Evolutionary conservation across 2,329 filamentous ascomycete species (phyloP), one percentile per base, ranked within the genome.

Genomic region (Epicoccum sorghinum): DNA sequence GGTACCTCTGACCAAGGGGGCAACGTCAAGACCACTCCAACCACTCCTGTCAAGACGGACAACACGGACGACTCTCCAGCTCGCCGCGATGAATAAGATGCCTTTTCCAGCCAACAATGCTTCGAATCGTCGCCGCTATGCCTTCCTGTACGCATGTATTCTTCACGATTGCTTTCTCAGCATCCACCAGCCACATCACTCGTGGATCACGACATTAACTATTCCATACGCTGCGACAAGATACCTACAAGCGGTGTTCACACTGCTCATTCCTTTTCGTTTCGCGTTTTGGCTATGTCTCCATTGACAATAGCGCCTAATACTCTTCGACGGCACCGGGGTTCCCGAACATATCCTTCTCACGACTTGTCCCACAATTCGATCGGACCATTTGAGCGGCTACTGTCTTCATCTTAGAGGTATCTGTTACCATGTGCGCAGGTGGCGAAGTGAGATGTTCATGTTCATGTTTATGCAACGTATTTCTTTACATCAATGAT

Each of bases 21-120:
- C 29, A 69, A 71, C 13, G 61, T 60, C 56, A 69, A 71, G 61
- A 67, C 69, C 14, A 69, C 61, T 40, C 72, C 72, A n/a, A 61
- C 68, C 12, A 74, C 71, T 29, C 71, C 72, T 8, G 60, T 72
- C 60, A 74, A 74, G 55, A 51, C 58, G 7, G 68, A 67, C 9
- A 65, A 64, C 27, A 56, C 56, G 42, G 54, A 63, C 33, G 52
- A 55, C 38, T 71, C 69, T 10, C 68, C 70, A 25, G 63, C 54
- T 53, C 62, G 56, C 14, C 60, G 62, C 24, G 69, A 69, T 14
- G 71, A 75, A 30, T 75, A 59, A 63, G 10, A 38, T 14, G 14
- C 13, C 37, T 41, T 25, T 22, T 14, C 18, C 38, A 25, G 18
- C 18, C 47, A 38, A 33, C 44, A 33, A 47, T 41, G 42, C 47